phyloP scores from a whole-genome alignment of 2,329 filamentous ascomycete species.

The Cladophialophora yegresii region DNA sequence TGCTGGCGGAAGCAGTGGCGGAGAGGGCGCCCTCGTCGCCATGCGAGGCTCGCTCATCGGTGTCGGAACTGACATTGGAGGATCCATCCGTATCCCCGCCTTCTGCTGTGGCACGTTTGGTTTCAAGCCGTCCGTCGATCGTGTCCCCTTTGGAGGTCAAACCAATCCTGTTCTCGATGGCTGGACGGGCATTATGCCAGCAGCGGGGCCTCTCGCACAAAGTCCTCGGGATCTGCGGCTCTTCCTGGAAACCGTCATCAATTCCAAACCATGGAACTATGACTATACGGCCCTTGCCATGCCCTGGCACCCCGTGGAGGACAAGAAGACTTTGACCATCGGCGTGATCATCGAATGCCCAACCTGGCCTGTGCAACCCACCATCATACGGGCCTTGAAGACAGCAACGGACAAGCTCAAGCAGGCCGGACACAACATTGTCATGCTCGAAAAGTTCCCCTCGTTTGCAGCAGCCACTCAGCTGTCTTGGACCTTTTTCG shows the following conservation, averaged over 20 bases:
- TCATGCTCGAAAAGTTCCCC: slow-evolving; percentile 43
- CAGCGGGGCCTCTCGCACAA: slow-evolving; percentile 47
- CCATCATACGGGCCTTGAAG: slow-evolving; percentile 43
- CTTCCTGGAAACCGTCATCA: slow-evolving; percentile 41
- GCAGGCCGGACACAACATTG: slow-evolving; percentile 49
- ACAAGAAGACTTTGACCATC: slow-evolving; percentile 36
- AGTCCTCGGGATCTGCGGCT: slow-evolving; percentile 33
- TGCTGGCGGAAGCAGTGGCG: slow-evolving; percentile 66
- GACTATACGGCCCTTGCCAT: slow-evolving; percentile 54
- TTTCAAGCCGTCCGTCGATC: slow-evolving; percentile 51
- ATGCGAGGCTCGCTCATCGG: slow-evolving; percentile 62
- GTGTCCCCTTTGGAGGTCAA: slow-evolving; percentile 57
- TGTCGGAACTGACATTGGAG: slow-evolving; percentile 63
- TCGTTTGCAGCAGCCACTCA: slow-evolving; percentile 24
- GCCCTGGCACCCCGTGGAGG: slow-evolving; percentile 50
- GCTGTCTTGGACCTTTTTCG: slow-evolving; percentile 21
- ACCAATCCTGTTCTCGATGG: slow-evolving; percentile 51
- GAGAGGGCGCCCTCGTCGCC: slow-evolving; percentile 63
- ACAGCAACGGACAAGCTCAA: slow-evolving; percentile 43
- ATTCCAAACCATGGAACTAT: slow-evolving; percentile 48
- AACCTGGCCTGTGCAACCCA: slow-evolving; percentile 43
- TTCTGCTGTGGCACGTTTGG: slow-evolving; percentile 56
- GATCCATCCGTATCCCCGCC: slow-evolving; percentile 50
- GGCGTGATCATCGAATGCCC: slow-evolving; percentile 46
- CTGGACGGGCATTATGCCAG: slow-evolving; percentile 54